A percentile compares a stretch with the other conserved stretches of the same genome.
Conservation (phyloP, 2,329 filamentous ascomycete species). For the Ophiosphaerella narmari region DNA sequence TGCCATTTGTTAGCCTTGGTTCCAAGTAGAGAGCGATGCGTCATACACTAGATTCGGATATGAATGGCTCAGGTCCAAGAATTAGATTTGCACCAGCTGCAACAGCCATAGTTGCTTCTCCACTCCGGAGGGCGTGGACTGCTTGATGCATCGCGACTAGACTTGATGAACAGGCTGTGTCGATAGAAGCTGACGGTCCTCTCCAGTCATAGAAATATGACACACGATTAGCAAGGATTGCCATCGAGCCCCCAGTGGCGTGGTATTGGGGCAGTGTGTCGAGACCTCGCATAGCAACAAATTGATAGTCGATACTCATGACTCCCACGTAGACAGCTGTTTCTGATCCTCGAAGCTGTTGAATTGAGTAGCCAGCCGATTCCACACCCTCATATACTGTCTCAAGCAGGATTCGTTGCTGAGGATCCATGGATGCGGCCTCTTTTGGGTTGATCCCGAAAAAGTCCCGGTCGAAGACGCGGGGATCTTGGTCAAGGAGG, state of each 20-base stretch:
- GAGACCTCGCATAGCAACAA: neutral
- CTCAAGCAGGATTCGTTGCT: neutral
- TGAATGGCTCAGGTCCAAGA: conserved; percentile 3
- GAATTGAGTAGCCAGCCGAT: neutral
- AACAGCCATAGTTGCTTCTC: conserved; percentile 24
- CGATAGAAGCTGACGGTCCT: conserved; percentile 21
- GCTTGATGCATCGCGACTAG: conserved; percentile 21
- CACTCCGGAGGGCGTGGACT: conserved; percentile 7
- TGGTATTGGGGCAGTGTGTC: neutral
- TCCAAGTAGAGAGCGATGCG: neutral
- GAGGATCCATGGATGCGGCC: neutral
- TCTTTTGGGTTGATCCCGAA: neutral
- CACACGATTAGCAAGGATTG: conserved; percentile 19
- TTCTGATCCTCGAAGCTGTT: neutral
- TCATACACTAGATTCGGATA: neutral
- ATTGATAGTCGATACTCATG: neutral
- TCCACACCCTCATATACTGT: neutral
- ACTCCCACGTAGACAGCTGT: neutral
- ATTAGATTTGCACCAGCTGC: conserved; percentile 21
- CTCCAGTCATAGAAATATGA: conserved; percentile 25
- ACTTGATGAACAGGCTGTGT: conserved; percentile 24
- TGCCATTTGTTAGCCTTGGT: too few species aligned
- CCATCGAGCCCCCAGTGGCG: neutral
- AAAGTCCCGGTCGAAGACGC: neutral
- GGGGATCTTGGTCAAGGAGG: neutral